A percentile compares a stretch with the other conserved stretches of the same genome.
Conservation (phyloP, 441 rosid species). For the Adansonia gregorii region DNA sequence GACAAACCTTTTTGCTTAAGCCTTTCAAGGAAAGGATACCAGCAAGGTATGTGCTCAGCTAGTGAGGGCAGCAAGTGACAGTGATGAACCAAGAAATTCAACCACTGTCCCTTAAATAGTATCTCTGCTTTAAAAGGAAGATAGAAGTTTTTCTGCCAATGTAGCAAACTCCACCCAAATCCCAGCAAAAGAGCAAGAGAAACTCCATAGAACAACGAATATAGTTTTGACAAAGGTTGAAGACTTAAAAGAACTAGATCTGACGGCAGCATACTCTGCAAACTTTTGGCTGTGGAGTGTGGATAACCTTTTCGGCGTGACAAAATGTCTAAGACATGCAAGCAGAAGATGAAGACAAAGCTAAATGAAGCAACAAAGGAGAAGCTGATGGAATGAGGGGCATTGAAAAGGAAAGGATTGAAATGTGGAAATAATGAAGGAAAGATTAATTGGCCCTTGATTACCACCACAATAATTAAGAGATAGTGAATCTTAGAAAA, state of each 20-base stretch:
- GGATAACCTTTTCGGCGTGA: background rate
- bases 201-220: background rate
- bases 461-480: background rate
- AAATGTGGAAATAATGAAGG: background rate
- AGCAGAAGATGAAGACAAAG: background rate
- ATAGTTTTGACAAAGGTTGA: background rate
- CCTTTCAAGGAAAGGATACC: background rate
- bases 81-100: background rate
- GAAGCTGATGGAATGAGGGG: background rate
- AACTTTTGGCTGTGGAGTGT: background rate
- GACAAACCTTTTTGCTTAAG: background rate
- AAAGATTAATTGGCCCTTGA: background rate
- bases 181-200: background rate
- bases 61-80: background rate
- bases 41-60: background rate
- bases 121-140: background rate
- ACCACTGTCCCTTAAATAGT: background rate
- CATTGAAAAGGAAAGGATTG: background rate
- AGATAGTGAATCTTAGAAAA: background rate
- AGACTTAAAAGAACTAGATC: background rate
- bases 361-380: background rate
- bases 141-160: background rate
- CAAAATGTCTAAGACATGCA: background rate
- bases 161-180: background rate
- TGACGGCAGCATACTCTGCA: background rate